Base-by-base conservation (phyloP, 2,329 filamentous ascomycete species). In the Alternaria conjuncta region DNA sequence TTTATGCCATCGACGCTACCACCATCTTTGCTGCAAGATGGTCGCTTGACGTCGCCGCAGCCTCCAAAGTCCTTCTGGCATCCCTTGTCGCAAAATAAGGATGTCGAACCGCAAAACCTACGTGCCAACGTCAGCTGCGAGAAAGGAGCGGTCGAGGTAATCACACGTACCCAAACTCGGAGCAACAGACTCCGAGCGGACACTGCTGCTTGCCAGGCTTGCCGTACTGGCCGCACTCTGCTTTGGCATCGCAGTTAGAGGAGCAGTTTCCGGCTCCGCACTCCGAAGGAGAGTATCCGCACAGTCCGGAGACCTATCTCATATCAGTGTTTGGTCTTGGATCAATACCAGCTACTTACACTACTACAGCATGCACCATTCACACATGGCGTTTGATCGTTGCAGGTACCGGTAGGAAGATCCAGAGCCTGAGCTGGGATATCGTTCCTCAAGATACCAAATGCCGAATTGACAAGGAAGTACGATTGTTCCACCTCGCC, bases 131-230 rank as follows among this genome's bases (percentile, higher is more conserved):
- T 26, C 23, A 50, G 20, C 15, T 28, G 26, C 15, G 8, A 26
- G 15, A 28, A 30, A 10, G 25, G 15, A 28, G 7, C 28, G 25
- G 15, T 25, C 23, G 23, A 8, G 7, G 15, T 18, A 23, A n/a
- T 26, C 20, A 26, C n/a, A 15, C 23, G n/a, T 30, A 57, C 30
- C 59, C 63, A 26, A 56, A 59, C 15, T 56, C 23, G 36, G 43
- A 41, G 43, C 63, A 65, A 28, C 63, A 65, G 11, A 65, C 63
- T 3, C 30, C 30, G n/a, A 65, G 18, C 7, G 63, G 63, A 55
- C 63, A 65, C 11, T 53, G 28, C 41, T 47, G 12, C 25, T 41
- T 26, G 2, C 44, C 41, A 23, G 49, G 28, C 13, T 11, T 25
- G 10, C 30, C 55, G 23, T 61, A 56, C 25, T 59, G 45, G 26